Base-by-base conservation (phyloP, 495 filamentous ascomycete genomes). In the Chaetomium fimeti region DNA sequence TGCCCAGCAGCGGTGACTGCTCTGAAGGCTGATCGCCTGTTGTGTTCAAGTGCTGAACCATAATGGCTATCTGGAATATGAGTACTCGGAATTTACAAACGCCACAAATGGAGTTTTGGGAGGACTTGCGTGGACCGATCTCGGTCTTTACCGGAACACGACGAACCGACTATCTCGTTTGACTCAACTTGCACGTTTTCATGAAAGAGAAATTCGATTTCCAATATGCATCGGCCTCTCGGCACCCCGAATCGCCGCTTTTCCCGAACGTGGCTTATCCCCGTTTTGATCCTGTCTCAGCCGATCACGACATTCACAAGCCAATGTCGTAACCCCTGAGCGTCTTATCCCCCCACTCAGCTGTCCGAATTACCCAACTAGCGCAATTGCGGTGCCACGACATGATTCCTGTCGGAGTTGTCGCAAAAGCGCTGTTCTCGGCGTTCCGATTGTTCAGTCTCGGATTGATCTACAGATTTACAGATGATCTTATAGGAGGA, bases 251-350 rank as follows among this genome's bases (percentile, higher is more conserved):
- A 20, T n/a, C 12, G 49, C 25, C 32, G 60, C 29, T 7, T 52
- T 38, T 29, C 24, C 59, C 20, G 25, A 62, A 25, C 57, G 45
- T 16, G 8, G 24, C 43, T 58, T 66, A 59, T 58, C 53, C 11
- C 64, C 64, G 64, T 45, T 47, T 40, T 56, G 32, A 49, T 40
- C 4, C 57, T 32, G 40, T 25, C 49, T 40, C 42, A 18, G 47
- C 24, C 51, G 55, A 71, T 69, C 64, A 67, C 67, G 69, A 69
- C 67, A 69, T 71, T 42, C 3, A 18, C n/a, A 47, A 60, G 25
- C 27, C 65, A 51, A 72, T 69, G 65, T 69, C 69, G 69, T 64
- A 60, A 67, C 29, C 15, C 36, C 49, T 28, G 25, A 38, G 5
- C 28, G 18, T 13, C 16, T 48, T 27, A 52, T 64, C 55, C 25